Evolutionary conservation across 768 basidiomycete genomes (phyloP).

Genomic region (Lanmaoa pseudosensibilis): DNA sequence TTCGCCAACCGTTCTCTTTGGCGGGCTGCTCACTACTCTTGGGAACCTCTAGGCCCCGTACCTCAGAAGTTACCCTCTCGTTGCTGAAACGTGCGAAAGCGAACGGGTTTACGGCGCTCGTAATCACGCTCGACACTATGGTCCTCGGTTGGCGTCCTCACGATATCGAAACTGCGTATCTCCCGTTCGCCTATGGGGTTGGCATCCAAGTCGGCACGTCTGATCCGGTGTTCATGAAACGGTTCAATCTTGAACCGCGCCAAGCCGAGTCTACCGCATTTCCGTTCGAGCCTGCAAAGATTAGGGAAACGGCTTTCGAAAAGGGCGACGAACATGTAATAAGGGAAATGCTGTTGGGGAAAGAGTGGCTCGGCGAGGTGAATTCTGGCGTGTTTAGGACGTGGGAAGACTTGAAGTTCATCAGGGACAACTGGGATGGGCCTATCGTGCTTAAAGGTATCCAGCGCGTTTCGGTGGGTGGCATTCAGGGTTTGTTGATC

Average conservation of each 20-base stretch:
- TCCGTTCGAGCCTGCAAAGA: slow-evolving; percentile 55
- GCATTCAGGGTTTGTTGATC: not conserved
- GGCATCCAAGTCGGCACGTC: slow-evolving; percentile 67
- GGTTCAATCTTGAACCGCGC: slow-evolving; percentile 44
- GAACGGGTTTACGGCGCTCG: slow-evolving; percentile 64
- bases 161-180: slow-evolving; percentile 62
- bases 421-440: slow-evolving; percentile 75
- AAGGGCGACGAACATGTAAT: slow-evolving; percentile 50
- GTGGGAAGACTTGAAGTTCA: slow-evolving; percentile 72
- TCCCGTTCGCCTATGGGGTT: slow-evolving; percentile 66
- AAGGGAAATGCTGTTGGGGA: slow-evolving; percentile 46
- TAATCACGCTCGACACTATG: slow-evolving; percentile 81
- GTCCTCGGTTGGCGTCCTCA: slow-evolving; percentile 73
- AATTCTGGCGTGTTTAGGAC: slow-evolving; percentile 61
- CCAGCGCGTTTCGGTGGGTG: slow-evolving; percentile 55
- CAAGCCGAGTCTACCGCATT: slow-evolving; percentile 44
- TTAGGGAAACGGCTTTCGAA: slow-evolving; percentile 39
- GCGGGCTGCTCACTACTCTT: not conserved
- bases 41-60: slow-evolving; percentile 50
- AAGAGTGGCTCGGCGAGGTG: slow-evolving; percentile 60
- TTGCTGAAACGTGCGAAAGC: slow-evolving; percentile 65
- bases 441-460: slow-evolving; percentile 79
- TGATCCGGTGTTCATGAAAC: slow-evolving; percentile 78
- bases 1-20: not conserved
- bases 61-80: slow-evolving; percentile 60